Base-by-base conservation (phyloP, 2,329 filamentous ascomycete genomes). In the Zymoseptoria ardabiliae region DNA sequence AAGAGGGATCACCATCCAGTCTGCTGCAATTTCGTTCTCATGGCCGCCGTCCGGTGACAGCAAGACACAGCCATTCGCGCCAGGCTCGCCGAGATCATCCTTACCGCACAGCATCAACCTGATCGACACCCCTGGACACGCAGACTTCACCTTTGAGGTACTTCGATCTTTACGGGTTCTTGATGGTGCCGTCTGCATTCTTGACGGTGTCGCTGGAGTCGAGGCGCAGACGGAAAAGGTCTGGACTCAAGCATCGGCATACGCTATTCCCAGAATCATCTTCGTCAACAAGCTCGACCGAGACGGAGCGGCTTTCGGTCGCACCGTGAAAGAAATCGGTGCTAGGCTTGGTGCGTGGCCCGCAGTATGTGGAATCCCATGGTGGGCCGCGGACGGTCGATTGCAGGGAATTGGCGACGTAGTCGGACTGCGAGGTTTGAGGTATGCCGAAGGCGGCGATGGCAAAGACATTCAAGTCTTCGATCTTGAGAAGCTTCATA, bases 201-300 rank as follows among this genome's bases (percentile, higher is more conserved):
- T 96, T 7, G 91, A 96, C 71, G 91, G 90, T 0, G 91, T 96
- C 45, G 91, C 93, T 61, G 91, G 91, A 1, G 94, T 99, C 21
- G 94, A 99, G 75, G 93, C 94, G 1, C 94, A 97, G 72, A 97
- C 94, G 0, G 94, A 99, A 72, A 88, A 96, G 68, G 94, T 99
- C 2, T 99, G 94, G 94, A 82, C 84, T 13, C 94, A 96, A 63
- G 92, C 94, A 6, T 90, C 89, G 56, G 85, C 87, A 52, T 96
- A 96, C 71, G 81, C 81, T 21, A 96, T 97, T 49, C 94, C 94
- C 0, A 82, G 91, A 30, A 84, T 94, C 58, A 80, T 91, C 54
- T 93, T 87, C 64, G 82, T 94, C 68, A 95, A 95, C 76, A 95
- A 95, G 73, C 82, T 94, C 2, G 90, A 95, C 71, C 85, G 90